Base-by-base conservation (phyloP, 1,284 basidiomycete species). In the Abortiporus biennis region DNA sequence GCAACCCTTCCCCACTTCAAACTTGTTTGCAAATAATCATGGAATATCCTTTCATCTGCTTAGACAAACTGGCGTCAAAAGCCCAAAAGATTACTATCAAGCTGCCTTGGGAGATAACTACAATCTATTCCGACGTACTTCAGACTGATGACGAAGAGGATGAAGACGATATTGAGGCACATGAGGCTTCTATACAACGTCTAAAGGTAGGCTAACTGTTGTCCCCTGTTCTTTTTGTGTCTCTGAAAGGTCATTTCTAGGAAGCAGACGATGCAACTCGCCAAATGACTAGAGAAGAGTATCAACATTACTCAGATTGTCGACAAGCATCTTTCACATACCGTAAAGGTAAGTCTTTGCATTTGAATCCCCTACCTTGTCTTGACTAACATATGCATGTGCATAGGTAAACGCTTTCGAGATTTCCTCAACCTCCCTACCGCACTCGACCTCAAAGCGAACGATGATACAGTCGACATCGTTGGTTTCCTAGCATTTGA, bases 281-380 rank as follows among this genome's bases (percentile, higher is more conserved):
- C 39, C 79, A 91, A 63, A 98, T 98, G 95, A 96, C 92, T 0
- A 75, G 90, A 49, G 93, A 97, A 58, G 92, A 98, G 56, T 98
- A 98, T 59, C 89, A 94, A 48, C 92, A 96, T 58, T 99, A 98
- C 60, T 93, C 93, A 2, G 93, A 97, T 57, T 97, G 94, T 67
- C 78, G 95, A 41, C 93, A 97, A 63, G 95, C 95, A 0, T 92
- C 91, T 8, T 99, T 98, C 64, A 96, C 94, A 0, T 97, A 95
- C 62, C 82, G 92, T 38, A 96, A 96, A 79, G 83, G 92, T 89
- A 27, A 34, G 67, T 58, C 27, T 9, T 5, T 9, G 2, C 24
- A 20, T 29, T 9, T 45, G 6, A 13, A 42, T n/a, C 25, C n/a
- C n/a, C n/a, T 23, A 19, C 20, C 24, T 25, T 15, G n/a, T 30